Conservation (phyloP, 2,329 filamentous ascomycete genomes). For the Chaetomium sp. region DNA sequence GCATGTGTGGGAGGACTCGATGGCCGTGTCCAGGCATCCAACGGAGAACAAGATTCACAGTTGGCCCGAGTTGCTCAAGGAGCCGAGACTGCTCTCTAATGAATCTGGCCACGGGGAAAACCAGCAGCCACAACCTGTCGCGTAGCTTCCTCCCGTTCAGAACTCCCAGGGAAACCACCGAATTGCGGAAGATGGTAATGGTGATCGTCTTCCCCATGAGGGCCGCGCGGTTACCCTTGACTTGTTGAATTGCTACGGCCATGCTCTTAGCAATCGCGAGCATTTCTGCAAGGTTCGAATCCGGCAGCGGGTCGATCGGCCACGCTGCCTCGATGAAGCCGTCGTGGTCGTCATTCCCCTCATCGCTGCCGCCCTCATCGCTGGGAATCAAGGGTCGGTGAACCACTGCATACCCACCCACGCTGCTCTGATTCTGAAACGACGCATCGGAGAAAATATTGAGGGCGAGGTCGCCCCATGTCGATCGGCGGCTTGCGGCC, state of each 20-base stretch:
- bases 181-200: not conserved
- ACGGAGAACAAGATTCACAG: not conserved
- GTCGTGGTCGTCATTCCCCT: not conserved
- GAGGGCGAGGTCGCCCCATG: not conserved
- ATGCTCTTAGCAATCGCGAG: not conserved
- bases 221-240: not conserved
- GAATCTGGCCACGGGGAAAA: not conserved
- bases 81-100: not conserved
- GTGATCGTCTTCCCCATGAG: not conserved
- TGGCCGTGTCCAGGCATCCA: not conserved
- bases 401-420: not conserved
- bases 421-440: not conserved
- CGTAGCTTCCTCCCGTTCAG: not conserved
- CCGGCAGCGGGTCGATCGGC: not conserved
- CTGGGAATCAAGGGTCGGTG: not conserved
- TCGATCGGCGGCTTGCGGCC: not conserved
- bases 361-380: not conserved
- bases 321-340: not conserved
- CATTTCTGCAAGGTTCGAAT: not conserved
- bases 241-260: not conserved
- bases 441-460: not conserved
- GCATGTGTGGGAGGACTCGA: not conserved
- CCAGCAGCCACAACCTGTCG: not conserved
- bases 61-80: not conserved
- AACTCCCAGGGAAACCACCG: not conserved